Percentiles rank a stretch among this genome's conserved stretches.
phyloP scores from a whole-genome alignment of 108 stramenopile genomes.

The Craspedostauros australis region DNA sequence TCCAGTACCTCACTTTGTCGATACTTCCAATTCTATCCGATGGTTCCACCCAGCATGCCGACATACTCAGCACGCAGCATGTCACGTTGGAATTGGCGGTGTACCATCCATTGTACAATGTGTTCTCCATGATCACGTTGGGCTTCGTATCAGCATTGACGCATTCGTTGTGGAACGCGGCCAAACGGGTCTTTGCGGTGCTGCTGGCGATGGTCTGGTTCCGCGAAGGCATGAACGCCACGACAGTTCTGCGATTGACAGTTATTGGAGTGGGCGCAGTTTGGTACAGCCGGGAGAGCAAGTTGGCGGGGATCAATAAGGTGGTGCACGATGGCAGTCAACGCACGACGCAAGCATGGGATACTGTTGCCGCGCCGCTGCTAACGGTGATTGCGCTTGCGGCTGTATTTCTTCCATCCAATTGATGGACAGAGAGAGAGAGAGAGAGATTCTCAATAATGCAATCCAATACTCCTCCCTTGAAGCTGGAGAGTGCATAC shows the following conservation, averaged over 20 bases:
- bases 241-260: constrained; percentile 3
- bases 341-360: too few species aligned
- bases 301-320: too few species aligned
- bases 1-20: too few species aligned
- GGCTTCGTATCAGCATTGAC: constrained; percentile 32
- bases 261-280: constrained; percentile 11
- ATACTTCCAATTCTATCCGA: too few species aligned
- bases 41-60: neutral
- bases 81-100: constrained; percentile 9
- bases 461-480: too few species aligned
- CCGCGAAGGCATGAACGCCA: constrained; percentile 5
- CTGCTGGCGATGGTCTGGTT: constrained; percentile 29
- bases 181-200: constrained; percentile 38
- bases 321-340: too few species aligned
- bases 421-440: too few species aligned
- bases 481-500: too few species aligned
- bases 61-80: neutral
- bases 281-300: constrained; percentile 21
- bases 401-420: too few species aligned
- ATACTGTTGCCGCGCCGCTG: too few species aligned
- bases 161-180: constrained; percentile 52
- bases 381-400: too few species aligned
- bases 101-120: constrained; percentile 51
- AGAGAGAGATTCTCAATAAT: too few species aligned
- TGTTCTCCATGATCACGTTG: constrained; percentile 38